A percentile compares a stretch with the other conserved stretches of the same genome.
phyloP scores from a whole-genome alignment of 2,329 filamentous ascomycete genomes.

The Neurospora crassa region DNA sequence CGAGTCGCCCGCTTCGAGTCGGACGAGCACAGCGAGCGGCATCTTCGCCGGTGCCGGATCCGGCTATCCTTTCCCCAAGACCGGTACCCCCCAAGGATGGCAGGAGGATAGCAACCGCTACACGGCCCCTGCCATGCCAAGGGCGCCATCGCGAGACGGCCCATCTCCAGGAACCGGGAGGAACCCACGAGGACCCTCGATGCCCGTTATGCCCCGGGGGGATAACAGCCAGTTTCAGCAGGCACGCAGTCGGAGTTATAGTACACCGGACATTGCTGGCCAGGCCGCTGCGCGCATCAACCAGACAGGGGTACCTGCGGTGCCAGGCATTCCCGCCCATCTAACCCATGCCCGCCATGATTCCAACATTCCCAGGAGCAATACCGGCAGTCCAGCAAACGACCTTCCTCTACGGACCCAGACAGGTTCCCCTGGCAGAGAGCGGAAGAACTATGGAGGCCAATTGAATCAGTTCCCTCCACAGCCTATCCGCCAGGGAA shows the following conservation, averaged over 20 bases:
- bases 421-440: slow-evolving; percentile 61
- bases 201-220: slow-evolving; percentile 54
- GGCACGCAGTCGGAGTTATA: slow-evolving; percentile 78
- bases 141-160: slow-evolving; percentile 70
- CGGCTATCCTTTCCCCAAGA: slow-evolving; percentile 61
- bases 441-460: slow-evolving; percentile 43
- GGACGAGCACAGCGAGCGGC: slow-evolving; percentile 65
- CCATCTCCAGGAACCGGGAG: slow-evolving; percentile 54
- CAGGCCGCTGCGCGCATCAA: slow-evolving; percentile 48
- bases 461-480: slow-evolving; percentile 47
- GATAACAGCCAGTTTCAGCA: slow-evolving; percentile 49
- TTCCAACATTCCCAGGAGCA: slow-evolving; percentile 62
- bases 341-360: slow-evolving; percentile 45
- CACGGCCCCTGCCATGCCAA: slow-evolving; percentile 78
- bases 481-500: slow-evolving; percentile 42
- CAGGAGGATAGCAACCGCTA: slow-evolving; percentile 63
- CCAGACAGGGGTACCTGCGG: slow-evolving; percentile 48
- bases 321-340: slow-evolving; percentile 68
- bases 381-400: slow-evolving; percentile 68
- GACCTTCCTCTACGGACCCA: slow-evolving; percentile 58
- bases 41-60: slow-evolving; percentile 48
- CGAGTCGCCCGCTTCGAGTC: slow-evolving; percentile 68
- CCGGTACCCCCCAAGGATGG: slow-evolving; percentile 59
- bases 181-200: slow-evolving; percentile 65
- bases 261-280: slow-evolving; percentile 86